Evolutionary conservation across 345 rosid species (phyloP), one percentile per base, ranked within the genome.

Genomic region (Hibiscus trionum): DNA sequence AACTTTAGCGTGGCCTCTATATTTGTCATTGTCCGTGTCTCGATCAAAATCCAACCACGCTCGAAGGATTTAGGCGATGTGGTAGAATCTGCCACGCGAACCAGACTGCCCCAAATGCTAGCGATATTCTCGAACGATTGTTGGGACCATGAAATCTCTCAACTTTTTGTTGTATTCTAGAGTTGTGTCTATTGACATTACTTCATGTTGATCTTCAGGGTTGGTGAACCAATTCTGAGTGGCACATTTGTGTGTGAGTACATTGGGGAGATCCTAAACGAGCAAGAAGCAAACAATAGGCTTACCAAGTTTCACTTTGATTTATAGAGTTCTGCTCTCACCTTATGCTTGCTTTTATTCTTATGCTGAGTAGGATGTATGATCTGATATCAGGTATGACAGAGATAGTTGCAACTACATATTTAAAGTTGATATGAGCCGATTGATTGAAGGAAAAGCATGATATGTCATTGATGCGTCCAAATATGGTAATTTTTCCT

Each of bases 231-330:
- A 80, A 91, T 96, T 82, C 79, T 85, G 24, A 90, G 89, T 56
- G 97, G 99, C 24, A 91, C 90, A 61, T 96, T 93, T 81, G 80
- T 96, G 63, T 93, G 99, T 0, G 96, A 96, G 80, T 91, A 83
- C 82, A 73, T 85, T 50, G 99, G 99, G 63, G 98, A 96, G 82
- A 83, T 93, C 81, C 29, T 91, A 61, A 89, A 87, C 57, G 88
- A 84, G 77, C 72, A 81, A 63, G 97, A 91, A 79, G 93, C 89
- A 61, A 78, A 78, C 71, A 82, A 82, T 75, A 87, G 97, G 72
- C 84, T 81, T 71, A 82, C 70, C 82, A 89, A 90, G 98, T 93
- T 78, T 52, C 19, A 12, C 58, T 72, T 73, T 52, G 12, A 73
- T 50, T 26, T 35, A 61, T 21, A 31, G 31, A 49, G 39, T 70